These are phyloP conservation scores for Erythrophleum fordii DNA, from an alignment of 306 rosid species.

Conservation along the genomic window DNA sequence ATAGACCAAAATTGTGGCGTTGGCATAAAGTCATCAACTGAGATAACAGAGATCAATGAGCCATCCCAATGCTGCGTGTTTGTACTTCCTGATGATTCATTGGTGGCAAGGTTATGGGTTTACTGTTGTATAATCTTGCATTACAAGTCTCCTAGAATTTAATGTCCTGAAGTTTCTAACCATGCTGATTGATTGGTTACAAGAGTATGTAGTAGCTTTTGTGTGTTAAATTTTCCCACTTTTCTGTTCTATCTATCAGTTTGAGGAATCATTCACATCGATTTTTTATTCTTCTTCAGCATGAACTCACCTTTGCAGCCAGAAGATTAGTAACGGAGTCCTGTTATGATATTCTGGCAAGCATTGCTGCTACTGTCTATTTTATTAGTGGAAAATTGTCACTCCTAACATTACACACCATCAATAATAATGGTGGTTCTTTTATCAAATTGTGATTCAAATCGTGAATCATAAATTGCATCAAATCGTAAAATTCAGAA, in stretches of 20 bases:
- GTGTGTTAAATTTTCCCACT: background rate
- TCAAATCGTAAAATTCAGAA: too few relatives aligned
- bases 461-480: too few relatives aligned
- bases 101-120: conserved; percentile 8
- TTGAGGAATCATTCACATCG: background rate
- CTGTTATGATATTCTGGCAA: background rate
- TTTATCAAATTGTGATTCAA: too few relatives aligned
- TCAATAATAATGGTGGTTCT: background rate
- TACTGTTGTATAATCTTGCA: background rate
- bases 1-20: background rate
- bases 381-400: background rate
- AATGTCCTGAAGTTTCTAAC: background rate
- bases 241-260: background rate
- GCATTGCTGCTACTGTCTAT: background rate
- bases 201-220: background rate
- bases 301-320: background rate
- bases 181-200: background rate
- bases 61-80: conserved; percentile 26
- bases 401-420: background rate
- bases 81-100: conserved; percentile 22
- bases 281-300: background rate
- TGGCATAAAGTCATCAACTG: conserved; percentile 8
- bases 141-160: background rate
- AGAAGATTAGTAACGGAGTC: background rate
- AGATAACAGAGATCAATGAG: conserved; percentile 19